Percentiles rank a stretch among this genome's conserved stretches.
These are phyloP conservation scores for Lasiodiplodia sp. DNA, from an alignment of 2,329 filamentous ascomycete species.

Conservation along the genomic window DNA sequence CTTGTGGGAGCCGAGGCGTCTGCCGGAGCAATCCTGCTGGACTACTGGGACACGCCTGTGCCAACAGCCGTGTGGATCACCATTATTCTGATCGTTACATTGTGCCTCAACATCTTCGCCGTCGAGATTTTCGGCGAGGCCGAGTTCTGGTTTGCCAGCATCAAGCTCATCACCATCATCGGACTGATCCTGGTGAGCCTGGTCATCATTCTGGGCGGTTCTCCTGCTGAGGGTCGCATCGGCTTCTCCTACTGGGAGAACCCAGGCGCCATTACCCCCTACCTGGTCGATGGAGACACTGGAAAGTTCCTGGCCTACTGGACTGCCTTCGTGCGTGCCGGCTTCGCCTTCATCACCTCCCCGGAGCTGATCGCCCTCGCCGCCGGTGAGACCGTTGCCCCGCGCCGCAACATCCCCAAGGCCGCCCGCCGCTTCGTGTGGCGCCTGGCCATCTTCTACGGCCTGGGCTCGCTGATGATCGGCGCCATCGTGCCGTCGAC, in stretches of 20 bases:
- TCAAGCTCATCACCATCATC: slow-evolving; percentile 54
- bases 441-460: slow-evolving; percentile 66
- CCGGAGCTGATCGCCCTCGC: slow-evolving; percentile 69
- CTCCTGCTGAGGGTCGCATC: slow-evolving; percentile 63
- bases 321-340: slow-evolving; percentile 61
- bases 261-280: slow-evolving; percentile 63
- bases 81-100: slow-evolving; percentile 2
- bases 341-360: slow-evolving; percentile 57
- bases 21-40: slow-evolving; percentile 46
- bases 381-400: slow-evolving; percentile 70
- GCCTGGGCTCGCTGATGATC: slow-evolving; percentile 59
- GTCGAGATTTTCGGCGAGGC: slow-evolving; percentile 46
- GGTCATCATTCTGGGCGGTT: slow-evolving; percentile 46
- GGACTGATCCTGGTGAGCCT: slow-evolving; percentile 51
- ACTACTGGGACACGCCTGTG: slow-evolving; percentile 46
- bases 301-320: slow-evolving; percentile 63
- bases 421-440: slow-evolving; percentile 84
- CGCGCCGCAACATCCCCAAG: slow-evolving; percentile 67
- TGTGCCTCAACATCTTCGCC: slow-evolving; percentile 18
- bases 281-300: slow-evolving; percentile 62
- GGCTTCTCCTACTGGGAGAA: slow-evolving; percentile 72
- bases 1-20: slow-evolving; percentile 51
- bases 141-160: slow-evolving; percentile 55
- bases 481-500: slow-evolving; percentile 64
- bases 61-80: slow-evolving; percentile 25